Evolutionary conservation across 352 stramenopile species (phyloP).

Genomic region (Phytophthora podocarpi): DNA sequence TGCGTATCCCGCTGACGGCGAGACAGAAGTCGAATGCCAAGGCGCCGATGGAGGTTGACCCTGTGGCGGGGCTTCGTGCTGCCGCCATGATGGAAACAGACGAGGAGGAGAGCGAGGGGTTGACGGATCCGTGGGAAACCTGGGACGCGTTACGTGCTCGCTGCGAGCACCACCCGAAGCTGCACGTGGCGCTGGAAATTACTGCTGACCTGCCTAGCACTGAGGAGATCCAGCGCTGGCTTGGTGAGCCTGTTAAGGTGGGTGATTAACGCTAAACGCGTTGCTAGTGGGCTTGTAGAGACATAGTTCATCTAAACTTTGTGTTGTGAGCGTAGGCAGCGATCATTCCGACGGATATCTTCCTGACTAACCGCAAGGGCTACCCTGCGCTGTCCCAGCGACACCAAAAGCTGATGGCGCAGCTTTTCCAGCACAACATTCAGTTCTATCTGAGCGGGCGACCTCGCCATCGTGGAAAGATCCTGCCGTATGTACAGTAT

Average conservation of each 20-base stretch:
- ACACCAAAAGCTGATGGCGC: conserved; percentile 86
- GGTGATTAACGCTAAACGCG: not conserved
- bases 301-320: not conserved
- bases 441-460: conserved; percentile 89
- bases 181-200: conserved; percentile 87
- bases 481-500: conserved; percentile 94
- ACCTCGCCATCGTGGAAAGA: conserved; percentile 65
- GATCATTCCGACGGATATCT: conserved; percentile 90
- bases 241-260: conserved; percentile 85
- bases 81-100: conserved; percentile 30
- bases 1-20: conserved; percentile 77
- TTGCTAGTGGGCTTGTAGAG: not conserved
- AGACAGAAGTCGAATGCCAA: conserved; percentile 21
- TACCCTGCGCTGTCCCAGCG: conserved; percentile 94
- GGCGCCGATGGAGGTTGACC: conserved; percentile 16
- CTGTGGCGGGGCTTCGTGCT: conserved; percentile 21
- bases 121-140: conserved; percentile 55
- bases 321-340: conserved; percentile 58
- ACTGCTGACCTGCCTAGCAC: conserved; percentile 74
- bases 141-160: conserved; percentile 87
- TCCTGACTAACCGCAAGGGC: conserved; percentile 96
- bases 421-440: conserved; percentile 81
- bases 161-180: conserved; percentile 84
- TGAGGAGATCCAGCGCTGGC: conserved; percentile 82
- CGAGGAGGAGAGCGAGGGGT: conserved; percentile 39